Conservation (phyloP, 352 stramenopile genomes). For the Phytophthora cajani region DNA sequence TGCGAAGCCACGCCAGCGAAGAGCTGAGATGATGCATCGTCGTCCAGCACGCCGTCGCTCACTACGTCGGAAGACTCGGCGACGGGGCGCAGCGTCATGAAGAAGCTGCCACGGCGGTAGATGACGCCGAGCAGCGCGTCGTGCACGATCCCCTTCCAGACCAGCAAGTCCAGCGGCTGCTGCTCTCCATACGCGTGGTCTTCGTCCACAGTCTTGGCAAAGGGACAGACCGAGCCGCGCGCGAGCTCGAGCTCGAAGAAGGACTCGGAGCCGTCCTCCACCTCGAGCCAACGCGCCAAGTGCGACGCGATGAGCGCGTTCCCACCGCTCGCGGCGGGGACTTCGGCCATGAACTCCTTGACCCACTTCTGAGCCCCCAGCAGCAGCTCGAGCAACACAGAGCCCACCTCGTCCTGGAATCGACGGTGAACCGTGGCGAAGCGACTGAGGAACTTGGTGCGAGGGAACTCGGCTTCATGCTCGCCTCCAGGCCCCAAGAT, state of each 20-base stretch:
- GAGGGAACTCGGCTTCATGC: constrained; percentile 21
- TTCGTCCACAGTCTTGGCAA: constrained; percentile 15
- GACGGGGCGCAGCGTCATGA: constrained; percentile 45
- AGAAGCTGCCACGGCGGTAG: constrained; percentile 61
- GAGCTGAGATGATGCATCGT: constrained; percentile 47
- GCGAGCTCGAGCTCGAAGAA: constrained; percentile 73
- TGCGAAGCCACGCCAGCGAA: constrained; percentile 54
- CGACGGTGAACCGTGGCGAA: constrained; percentile 31
- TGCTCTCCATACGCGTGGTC: constrained; percentile 19
- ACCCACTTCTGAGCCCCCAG: constrained; percentile 67
- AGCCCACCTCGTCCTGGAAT: constrained; percentile 38
- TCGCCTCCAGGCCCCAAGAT: constrained; percentile 33
- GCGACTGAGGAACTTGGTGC: constrained; percentile 29
- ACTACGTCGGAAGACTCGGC: constrained; percentile 38
- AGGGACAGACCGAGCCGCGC: constrained; percentile 24
- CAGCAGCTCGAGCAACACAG: constrained; percentile 47
- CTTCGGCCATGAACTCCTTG: constrained; percentile 52
- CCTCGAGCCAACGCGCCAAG: constrained; percentile 62
- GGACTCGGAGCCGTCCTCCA: constrained; percentile 50
- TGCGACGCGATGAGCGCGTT: constrained; percentile 33
- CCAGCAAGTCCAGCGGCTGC: constrained; percentile 46
- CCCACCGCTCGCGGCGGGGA: constrained; percentile 44
- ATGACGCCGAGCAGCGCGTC: constrained; percentile 58
- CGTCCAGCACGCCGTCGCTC: constrained; percentile 21
- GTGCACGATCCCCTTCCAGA: constrained; percentile 72